Conservation (phyloP, 1,139 yeast genomes). For the Kodamaea sp. region DNA sequence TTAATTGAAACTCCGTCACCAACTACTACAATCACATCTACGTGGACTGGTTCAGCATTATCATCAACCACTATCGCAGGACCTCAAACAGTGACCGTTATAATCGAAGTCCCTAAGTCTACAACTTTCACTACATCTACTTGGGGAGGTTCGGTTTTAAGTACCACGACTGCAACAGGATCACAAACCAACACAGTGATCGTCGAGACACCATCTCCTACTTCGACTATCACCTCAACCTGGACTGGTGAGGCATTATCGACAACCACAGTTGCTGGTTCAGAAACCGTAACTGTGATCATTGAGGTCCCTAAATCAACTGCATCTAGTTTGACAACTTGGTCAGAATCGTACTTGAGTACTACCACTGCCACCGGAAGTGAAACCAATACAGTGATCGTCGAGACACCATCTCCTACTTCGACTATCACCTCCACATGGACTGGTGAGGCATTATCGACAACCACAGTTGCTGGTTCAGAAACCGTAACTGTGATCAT, state of each 20-base stretch:
- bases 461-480: background rate
- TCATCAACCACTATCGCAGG: constrained; percentile 13
- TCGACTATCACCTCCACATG: background rate
- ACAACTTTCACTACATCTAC: constrained; percentile 4
- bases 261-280: constrained; percentile 6
- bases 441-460: background rate
- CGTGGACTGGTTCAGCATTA: constrained; percentile 7
- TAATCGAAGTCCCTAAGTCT: constrained; percentile 18
- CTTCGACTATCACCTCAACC: constrained; percentile 2
- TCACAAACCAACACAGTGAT: constrained; percentile 17
- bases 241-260: constrained; percentile 1
- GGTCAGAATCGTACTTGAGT: constrained; percentile 10
- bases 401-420: background rate
- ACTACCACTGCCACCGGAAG: constrained; percentile 9
- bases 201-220: constrained; percentile 21
- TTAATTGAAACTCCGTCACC: constrained; percentile 16
- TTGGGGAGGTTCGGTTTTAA: constrained; percentile 2
- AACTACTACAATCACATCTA: constrained; percentile 11
- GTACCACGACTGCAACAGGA: constrained; percentile 12
- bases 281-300: constrained; percentile 16
- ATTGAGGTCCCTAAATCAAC: constrained; percentile 18
- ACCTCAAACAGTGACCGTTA: constrained; percentile 10
- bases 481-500: too few relatives aligned
- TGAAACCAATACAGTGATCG: constrained; percentile 1
- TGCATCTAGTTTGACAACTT: constrained; percentile 2